Evolutionary conservation across 106 monocot genomes (phyloP).

Genomic region (Agapanthus africanus): DNA sequence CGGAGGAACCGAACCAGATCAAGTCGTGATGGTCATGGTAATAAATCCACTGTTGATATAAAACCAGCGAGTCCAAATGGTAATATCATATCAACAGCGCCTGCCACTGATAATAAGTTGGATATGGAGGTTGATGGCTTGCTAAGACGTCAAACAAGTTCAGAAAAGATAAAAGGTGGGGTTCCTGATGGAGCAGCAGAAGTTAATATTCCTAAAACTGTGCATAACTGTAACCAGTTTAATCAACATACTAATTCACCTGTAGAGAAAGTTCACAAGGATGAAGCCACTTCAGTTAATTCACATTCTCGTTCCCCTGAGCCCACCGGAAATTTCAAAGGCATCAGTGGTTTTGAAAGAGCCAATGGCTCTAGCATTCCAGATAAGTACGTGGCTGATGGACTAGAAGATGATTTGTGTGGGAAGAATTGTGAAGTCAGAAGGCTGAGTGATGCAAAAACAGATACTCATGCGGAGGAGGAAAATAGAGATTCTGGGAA

Average conservation of each 20-base stretch:
- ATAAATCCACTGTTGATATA: constrained; percentile 26
- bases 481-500: constrained; percentile 8
- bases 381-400: constrained; percentile 9
- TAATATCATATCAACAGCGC: constrained; percentile 17
- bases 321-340: constrained; percentile 14
- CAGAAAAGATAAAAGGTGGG: constrained; percentile 10
- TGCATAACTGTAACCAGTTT: constrained; percentile 11
- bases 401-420: constrained; percentile 18
- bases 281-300: constrained; percentile 22
- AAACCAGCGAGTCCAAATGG: constrained; percentile 42
- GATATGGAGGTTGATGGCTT: constrained; percentile 31
- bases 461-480: constrained; percentile 3
- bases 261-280: constrained; percentile 22
- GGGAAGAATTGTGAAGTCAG: constrained; percentile 17
- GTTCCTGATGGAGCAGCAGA: background rate
- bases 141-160: constrained; percentile 1
- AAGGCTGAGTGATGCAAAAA: constrained; percentile 9
- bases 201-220: constrained; percentile 11
- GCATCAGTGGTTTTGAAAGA: constrained; percentile 7
- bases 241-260: constrained; percentile 5
- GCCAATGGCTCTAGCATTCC: constrained; percentile 9
- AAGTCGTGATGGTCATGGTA: constrained; percentile 42
- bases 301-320: constrained; percentile 8
- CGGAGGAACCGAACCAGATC: constrained; percentile 61
- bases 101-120: constrained; percentile 21